Evolutionary conservation across 2,329 filamentous ascomycete species (phyloP), one percentile per base, ranked within the genome.

Genomic region (Chaetomiaceae sp.): DNA sequence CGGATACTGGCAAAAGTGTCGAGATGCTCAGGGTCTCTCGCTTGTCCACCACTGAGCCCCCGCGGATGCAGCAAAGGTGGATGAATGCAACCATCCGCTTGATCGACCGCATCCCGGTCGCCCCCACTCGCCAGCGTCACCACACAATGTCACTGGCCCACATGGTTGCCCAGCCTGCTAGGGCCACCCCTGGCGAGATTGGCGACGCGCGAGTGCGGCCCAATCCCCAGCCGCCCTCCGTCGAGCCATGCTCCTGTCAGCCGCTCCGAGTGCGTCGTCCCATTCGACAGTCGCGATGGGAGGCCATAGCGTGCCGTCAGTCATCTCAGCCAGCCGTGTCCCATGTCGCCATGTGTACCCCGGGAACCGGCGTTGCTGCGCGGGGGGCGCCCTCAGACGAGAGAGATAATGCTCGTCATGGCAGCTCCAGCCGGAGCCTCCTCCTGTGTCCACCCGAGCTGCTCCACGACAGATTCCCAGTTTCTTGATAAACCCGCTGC

Each of bases 181-280:
- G 54, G 56, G 53, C 24, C 27, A 29, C 37, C 48, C 53, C 51
- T 36, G 27, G 35, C 42, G 53, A 59, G 55, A 59, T 60, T 58
- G 51, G 54, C 48, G 48, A 45, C 51, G 56, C 58, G 55, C 56
- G 54, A 53, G 45, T 30, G 26, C 43, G 45, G 50, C 47, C 57
- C 58, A 58, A 59, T 58, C 52, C 50, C 49, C 47, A 49, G 42
- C 49, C 47, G 45, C 48, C n/a, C n/a, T n/a, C n/a, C n/a, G n/a
- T n/a, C n/a, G n/a, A n/a, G n/a, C n/a, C 47, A 49, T 56, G 42
- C 39, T 47, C 35, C 27, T 34, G 49, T 48, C 49, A 51, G 49
- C 54, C 52, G 43, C 41, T 38, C 11, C 12, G 15, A 42, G 27
- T 37, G 32, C 38, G 45, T 29, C 42, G 26, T 48, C 42, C 42